A percentile compares a stretch with the other conserved stretches of the same genome.
Conservation (phyloP, 352 stramenopile species). For the Globisporangium viniferum region DNA sequence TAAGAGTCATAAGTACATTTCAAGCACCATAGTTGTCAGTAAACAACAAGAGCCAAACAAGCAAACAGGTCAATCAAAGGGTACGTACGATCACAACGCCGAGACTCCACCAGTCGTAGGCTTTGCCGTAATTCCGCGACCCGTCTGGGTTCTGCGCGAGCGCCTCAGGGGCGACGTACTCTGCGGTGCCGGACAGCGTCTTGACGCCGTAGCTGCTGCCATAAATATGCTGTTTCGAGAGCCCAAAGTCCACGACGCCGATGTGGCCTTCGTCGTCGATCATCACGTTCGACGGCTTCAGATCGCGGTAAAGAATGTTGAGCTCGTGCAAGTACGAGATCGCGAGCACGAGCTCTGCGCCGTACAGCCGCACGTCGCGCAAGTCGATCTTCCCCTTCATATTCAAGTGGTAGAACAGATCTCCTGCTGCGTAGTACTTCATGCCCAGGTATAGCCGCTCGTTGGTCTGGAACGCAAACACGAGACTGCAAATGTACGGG, state of each 20-base stretch:
- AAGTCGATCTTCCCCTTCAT: constrained; percentile 66
- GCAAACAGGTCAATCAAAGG: background rate
- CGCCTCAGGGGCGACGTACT: constrained; percentile 86
- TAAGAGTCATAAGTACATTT: background rate
- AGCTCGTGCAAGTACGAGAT: constrained; percentile 89
- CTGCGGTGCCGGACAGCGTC: constrained; percentile 80
- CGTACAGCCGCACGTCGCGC: constrained; percentile 71
- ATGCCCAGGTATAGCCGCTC: constrained; percentile 87
- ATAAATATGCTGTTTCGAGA: constrained; percentile 89
- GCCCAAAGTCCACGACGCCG: constrained; percentile 84
- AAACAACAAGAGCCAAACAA: background rate
- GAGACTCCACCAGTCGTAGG: constrained; percentile 89
- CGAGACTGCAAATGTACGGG: constrained; percentile 84
- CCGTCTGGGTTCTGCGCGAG: constrained; percentile 79
- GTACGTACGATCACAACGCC: constrained; percentile 79
- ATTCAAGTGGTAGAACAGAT: constrained; percentile 89
- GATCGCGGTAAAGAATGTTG: constrained; percentile 86
- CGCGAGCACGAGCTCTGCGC: constrained; percentile 81
- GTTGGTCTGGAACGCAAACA: constrained; percentile 89
- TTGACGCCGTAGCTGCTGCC: constrained; percentile 83
- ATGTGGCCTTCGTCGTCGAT: constrained; percentile 88
- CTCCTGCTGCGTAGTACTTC: constrained; percentile 87
- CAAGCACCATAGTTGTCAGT: background rate
- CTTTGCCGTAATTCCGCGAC: constrained; percentile 82
- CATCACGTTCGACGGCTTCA: constrained; percentile 90